These are phyloP conservation scores for Diacronema lutheri DNA, from an alignment of 78 protist species.

Conservation along the genomic window DNA sequence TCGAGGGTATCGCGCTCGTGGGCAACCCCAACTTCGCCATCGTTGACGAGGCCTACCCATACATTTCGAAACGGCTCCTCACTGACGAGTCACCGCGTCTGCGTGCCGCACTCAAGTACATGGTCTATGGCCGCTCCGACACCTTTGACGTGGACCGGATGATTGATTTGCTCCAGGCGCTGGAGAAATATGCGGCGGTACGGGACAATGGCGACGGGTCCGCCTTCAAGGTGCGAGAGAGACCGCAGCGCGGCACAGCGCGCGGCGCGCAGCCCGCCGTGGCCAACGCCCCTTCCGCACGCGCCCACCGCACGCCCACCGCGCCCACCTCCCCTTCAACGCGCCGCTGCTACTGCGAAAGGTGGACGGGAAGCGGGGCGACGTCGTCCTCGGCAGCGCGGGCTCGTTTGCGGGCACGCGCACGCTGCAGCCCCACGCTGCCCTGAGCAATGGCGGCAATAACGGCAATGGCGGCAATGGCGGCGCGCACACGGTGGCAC, in stretches of 20 bases:
- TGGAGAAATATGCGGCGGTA: slow-evolving; percentile 13
- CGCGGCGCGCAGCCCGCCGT: too few species aligned
- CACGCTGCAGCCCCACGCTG: background rate
- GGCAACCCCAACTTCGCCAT: slow-evolving; percentile 24
- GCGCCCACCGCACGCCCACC: too few species aligned
- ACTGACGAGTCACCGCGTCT: slow-evolving; percentile 25
- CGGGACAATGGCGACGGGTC: background rate
- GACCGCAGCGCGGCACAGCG: too few species aligned
- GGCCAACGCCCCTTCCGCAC: too few species aligned
- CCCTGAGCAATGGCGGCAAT: background rate
- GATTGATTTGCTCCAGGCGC: slow-evolving; percentile 16
- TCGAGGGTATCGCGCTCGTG: slow-evolving; percentile 42
- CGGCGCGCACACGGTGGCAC: too few species aligned
- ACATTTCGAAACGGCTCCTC: slow-evolving; percentile 36
- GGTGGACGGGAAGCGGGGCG: slow-evolving; percentile 10
- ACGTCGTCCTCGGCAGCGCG: background rate
- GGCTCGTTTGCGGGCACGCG: background rate
- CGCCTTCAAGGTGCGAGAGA: slow-evolving; percentile 1
- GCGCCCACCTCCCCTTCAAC: too few species aligned
- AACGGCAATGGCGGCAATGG: too few species aligned
- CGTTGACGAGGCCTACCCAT: slow-evolving; percentile 29
- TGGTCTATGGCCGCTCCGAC: slow-evolving; percentile 2
- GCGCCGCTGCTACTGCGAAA: background rate
- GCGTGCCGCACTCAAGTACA: slow-evolving; percentile 8
- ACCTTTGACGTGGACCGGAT: slow-evolving; percentile 9